These are phyloP conservation scores for Abortiporus biennis DNA, from an alignment of 1,284 basidiomycete species.

Conservation along the genomic window DNA sequence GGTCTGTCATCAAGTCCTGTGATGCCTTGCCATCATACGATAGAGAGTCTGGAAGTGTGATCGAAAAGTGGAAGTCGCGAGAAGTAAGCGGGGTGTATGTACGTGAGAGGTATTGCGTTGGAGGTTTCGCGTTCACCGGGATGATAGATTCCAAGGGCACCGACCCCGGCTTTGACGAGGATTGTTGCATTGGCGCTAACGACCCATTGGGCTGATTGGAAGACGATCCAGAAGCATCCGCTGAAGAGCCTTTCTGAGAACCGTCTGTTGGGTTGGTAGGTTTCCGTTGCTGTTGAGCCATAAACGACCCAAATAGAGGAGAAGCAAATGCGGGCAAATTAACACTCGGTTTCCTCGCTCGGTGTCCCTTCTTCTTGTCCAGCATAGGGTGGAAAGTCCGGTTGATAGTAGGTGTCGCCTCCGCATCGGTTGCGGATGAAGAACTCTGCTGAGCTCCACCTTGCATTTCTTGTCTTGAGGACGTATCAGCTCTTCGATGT, in stretches of 20 bases:
- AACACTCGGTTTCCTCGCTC: slow-evolving; percentile 30
- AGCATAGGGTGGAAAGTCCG: slow-evolving; percentile 3
- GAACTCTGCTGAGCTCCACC: no score
- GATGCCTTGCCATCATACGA: slow-evolving; percentile 43
- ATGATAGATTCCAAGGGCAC: slow-evolving; percentile 92
- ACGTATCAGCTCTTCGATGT: slow-evolving; percentile 22
- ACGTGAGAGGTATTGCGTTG: slow-evolving; percentile 72
- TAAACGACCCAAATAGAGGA: slow-evolving; percentile 54
- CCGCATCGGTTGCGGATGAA: not conserved
- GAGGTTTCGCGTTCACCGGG: slow-evolving; percentile 79
- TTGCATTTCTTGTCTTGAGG: not conserved
- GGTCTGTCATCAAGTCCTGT: slow-evolving; percentile 77
- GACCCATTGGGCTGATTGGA: slow-evolving; percentile 7
- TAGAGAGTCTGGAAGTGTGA: slow-evolving; percentile 49
- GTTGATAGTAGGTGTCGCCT: slow-evolving; percentile 10
- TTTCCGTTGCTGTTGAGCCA: slow-evolving; percentile 45
- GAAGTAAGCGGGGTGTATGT: slow-evolving; percentile 67
- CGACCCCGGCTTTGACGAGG: slow-evolving; percentile 34
- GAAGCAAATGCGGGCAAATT: slow-evolving; percentile 32
- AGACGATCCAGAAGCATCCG: slow-evolving; percentile 17
- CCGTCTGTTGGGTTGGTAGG: slow-evolving; percentile 24
- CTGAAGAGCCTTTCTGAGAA: slow-evolving; percentile 16
- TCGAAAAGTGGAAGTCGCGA: slow-evolving; percentile 61
- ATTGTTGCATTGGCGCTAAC: slow-evolving; percentile 4
- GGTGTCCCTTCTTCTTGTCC: slow-evolving; percentile 29